Evolutionary conservation across 371 early-diverging fungal species (phyloP).

Genomic region (Batrachochytrium dendrobatidis): DNA sequence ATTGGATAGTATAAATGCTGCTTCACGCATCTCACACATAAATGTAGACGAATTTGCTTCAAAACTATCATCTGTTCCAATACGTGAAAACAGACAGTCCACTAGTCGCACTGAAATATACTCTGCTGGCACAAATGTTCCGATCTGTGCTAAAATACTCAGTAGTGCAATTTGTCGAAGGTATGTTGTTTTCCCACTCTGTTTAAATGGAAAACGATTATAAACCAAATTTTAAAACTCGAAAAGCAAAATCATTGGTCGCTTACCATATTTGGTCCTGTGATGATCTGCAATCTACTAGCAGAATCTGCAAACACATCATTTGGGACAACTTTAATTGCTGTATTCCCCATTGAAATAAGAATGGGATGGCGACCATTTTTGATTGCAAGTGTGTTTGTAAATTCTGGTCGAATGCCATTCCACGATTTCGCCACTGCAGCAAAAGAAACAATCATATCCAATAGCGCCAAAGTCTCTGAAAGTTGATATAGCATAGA

Average conservation of each 20-base stretch:
- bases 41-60: slow-evolving; percentile 69
- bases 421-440: slow-evolving; percentile 4
- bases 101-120: slow-evolving; percentile 73
- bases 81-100: slow-evolving; percentile 54
- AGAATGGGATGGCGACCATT: slow-evolving; percentile 76
- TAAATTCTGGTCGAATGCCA: slow-evolving; percentile 71
- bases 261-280: slow-evolving; percentile 94
- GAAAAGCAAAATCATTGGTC: no score
- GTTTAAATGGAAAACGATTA: not conserved
- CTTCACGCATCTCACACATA: slow-evolving; percentile 87
- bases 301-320: slow-evolving; percentile 61
- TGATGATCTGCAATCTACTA: slow-evolving; percentile 77
- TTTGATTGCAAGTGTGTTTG: slow-evolving; percentile 70
- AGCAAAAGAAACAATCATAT: slow-evolving; percentile 72
- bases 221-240: not conserved
- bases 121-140: slow-evolving; percentile 88
- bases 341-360: slow-evolving; percentile 41
- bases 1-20: slow-evolving; percentile 73
- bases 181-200: slow-evolving; percentile 90
- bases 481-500: slow-evolving; percentile 64
- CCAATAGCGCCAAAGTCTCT: slow-evolving; percentile 75
- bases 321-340: slow-evolving; percentile 61
- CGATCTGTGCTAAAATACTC: slow-evolving; percentile 92
- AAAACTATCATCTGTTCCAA: slow-evolving; percentile 36
- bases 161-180: slow-evolving; percentile 83